Conservation (phyloP, 2,329 filamentous ascomycete species). For the Sporothrix dimorphospora region DNA sequence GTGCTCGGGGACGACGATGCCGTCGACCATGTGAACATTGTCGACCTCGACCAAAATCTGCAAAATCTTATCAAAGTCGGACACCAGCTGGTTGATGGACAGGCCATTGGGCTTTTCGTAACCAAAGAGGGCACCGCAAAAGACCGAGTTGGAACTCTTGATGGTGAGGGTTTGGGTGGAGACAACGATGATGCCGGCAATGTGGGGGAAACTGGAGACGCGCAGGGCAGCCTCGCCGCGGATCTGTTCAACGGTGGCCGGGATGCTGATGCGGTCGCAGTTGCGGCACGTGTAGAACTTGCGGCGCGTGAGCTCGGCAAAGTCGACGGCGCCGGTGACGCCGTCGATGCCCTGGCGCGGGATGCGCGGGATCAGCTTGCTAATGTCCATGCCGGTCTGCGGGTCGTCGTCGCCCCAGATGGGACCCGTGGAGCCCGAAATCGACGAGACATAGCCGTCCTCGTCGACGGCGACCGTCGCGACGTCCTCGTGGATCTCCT, state of each 20-base stretch:
- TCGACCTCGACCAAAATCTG: slow-evolving; percentile 84
- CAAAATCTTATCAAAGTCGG: slow-evolving; percentile 83
- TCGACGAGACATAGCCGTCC: slow-evolving; percentile 70
- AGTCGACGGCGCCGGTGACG: slow-evolving; percentile 74
- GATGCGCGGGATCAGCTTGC: slow-evolving; percentile 77
- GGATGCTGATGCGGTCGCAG: slow-evolving; percentile 76
- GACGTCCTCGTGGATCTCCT: slow-evolving; percentile 95
- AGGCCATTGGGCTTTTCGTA: slow-evolving; percentile 81
- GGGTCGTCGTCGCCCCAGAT: slow-evolving; percentile 81
- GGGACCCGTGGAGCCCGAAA: slow-evolving; percentile 74
- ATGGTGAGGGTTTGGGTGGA: slow-evolving; percentile 77
- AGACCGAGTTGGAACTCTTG: slow-evolving; percentile 92
- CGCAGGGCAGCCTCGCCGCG: slow-evolving; percentile 72
- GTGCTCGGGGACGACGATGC: slow-evolving; percentile 96
- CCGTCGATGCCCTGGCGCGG: slow-evolving; percentile 74
- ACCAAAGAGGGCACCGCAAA: slow-evolving; percentile 89
- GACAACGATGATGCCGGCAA: slow-evolving; percentile 93
- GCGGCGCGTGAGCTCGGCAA: slow-evolving; percentile 70
- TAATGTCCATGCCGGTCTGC: slow-evolving; percentile 71
- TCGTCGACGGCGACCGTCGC: slow-evolving; percentile 77
- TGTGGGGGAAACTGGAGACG: slow-evolving; percentile 93
- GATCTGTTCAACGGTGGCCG: slow-evolving; percentile 77
- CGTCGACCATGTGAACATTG: slow-evolving; percentile 79
- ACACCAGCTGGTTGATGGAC: slow-evolving; percentile 78
- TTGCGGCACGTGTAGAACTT: slow-evolving; percentile 87